Base-by-base conservation (phyloP, 73 alveolate genomes). In the Paramecium caudatum region DNA sequence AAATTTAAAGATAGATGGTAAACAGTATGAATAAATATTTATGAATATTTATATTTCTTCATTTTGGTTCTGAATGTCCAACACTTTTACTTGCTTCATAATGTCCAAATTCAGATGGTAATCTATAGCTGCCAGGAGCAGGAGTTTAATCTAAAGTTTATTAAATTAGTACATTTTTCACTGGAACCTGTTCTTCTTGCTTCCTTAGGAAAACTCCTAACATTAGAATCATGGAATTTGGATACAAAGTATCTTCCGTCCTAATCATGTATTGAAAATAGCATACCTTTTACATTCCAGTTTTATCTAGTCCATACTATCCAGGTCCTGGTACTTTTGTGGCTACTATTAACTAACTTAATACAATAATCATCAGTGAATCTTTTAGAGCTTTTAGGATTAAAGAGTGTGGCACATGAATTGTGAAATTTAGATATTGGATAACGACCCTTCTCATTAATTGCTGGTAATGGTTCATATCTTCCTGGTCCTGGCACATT, bases 81-180 rank as follows among this genome's bases (percentile, higher is more conserved):
- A 55, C 80, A 10, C 80, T 55, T 55, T 55, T 55, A 43, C 80
- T 94, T 10, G 98, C 94, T 36, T 93, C 97, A 49, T 95, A 93
- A 48, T 87, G 91, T 5, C 98, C 98, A 41, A 95, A 95, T 21
- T 95, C 98, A 46, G 96, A 84, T 0, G 95, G 95, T 21, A 91
- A 61, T 34, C 98, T 91, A 74, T 95, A 95, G 8, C 90, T 47
- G 30, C 98, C 98, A 10, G 98, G 98, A 4, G 96, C 98, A 82
- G 98, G 98, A 23, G 95, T 86, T 39, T 47, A 9, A 41, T 37
- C 88, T 74, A 21, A n/a, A 1, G 36, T 16, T 12, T 19, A 13
- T 15, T 5, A 4, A 41, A 41, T 39, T 6, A 8, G 6, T 74
- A 74, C 88, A 0, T 74, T 74, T 74, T 74, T 37, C 88, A 74